Evolutionary conservation across 768 basidiomycete genomes (phyloP).

Genomic region (Leccinum rimulosum): DNA sequence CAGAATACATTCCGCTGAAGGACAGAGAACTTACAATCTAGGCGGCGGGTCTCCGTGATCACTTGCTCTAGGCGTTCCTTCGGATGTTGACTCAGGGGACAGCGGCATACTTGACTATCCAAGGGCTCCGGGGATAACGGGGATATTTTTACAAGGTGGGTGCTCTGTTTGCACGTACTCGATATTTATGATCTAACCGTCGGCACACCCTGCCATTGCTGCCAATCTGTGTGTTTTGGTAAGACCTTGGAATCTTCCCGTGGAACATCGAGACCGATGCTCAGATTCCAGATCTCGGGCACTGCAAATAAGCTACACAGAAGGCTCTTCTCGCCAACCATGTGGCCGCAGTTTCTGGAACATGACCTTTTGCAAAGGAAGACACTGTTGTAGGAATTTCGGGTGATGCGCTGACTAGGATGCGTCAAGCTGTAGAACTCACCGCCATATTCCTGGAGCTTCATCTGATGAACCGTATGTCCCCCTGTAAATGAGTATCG

Average conservation of each 20-base stretch:
- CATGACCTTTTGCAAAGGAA: too few species aligned
- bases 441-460: background rate
- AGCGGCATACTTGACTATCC: background rate
- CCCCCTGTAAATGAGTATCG: background rate
- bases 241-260: background rate
- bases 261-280: background rate
- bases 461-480: background rate
- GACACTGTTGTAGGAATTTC: background rate
- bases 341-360: background rate
- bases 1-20: background rate
- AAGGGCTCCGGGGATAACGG: too few species aligned
- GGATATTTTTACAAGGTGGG: too few species aligned
- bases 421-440: background rate
- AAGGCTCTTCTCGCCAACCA: background rate
- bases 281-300: too few species aligned
- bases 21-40: background rate
- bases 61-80: background rate
- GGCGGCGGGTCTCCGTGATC: rapidly evolving
- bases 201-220: background rate
- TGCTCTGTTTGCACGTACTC: background rate
- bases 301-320: background rate
- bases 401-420: background rate
- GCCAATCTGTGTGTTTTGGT: constrained; percentile 2
- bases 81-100: background rate
- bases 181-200: background rate